Percentiles rank a stretch among this genome's conserved stretches.
These are phyloP conservation scores for Orbilia oligospora DNA, from an alignment of 2,329 filamentous ascomycete genomes.

Conservation along the genomic window DNA sequence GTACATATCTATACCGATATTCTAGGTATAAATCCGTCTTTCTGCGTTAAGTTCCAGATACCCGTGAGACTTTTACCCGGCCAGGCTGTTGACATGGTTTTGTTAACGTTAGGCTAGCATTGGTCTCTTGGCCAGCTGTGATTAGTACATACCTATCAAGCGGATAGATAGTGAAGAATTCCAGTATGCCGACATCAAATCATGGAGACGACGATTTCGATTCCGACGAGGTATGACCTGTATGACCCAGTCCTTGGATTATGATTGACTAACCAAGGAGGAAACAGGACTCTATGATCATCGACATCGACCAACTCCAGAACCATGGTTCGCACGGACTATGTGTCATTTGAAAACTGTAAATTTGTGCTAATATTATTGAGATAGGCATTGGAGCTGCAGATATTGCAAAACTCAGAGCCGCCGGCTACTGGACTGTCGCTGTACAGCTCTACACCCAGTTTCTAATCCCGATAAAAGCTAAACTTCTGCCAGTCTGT, in stretches of 20 bases:
- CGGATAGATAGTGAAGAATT: constrained; percentile 9
- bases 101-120: neutral
- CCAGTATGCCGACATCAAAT: constrained; percentile 47
- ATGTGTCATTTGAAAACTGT: neutral
- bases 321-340: constrained; percentile 72
- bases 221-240: constrained; percentile 50
- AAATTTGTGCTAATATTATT: constrained; percentile 21
- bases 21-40: neutral
- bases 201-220: constrained; percentile 48
- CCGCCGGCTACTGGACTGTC: constrained; percentile 76
- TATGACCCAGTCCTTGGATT: neutral
- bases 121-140: neutral
- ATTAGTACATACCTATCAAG: neutral
- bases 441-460: constrained; percentile 68
- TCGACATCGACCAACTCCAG: constrained; percentile 78
- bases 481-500: constrained; percentile 70
- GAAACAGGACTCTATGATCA: constrained; percentile 71
- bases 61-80: neutral
- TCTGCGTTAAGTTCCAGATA: neutral
- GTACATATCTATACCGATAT: neutral
- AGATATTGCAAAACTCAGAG: constrained; percentile 77
- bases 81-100: neutral
- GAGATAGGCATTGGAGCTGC: constrained; percentile 73
- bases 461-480: neutral
- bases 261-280: neutral